Percentiles rank a stretch among this genome's conserved stretches.
Evolutionary conservation across 805 yeast genomes (phyloP).

Genomic region (Wickerhamomyces queroliae): DNA sequence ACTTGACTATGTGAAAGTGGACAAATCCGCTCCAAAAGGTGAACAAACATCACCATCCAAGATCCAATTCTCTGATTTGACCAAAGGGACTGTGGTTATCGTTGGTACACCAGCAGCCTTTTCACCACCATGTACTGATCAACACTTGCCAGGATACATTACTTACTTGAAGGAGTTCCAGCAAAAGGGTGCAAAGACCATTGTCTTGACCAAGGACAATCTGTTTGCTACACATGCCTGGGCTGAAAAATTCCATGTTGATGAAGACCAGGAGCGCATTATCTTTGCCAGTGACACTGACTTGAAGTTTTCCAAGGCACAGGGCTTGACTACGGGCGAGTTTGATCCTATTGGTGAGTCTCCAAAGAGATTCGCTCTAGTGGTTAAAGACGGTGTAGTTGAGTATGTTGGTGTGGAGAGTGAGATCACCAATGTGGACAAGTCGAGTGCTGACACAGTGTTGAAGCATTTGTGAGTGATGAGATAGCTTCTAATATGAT

Average conservation of each 20-base stretch:
- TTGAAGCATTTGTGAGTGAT: conserved; percentile 22
- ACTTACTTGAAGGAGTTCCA: conserved; percentile 34
- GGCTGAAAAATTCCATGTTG: conserved; percentile 35
- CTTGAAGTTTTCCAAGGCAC: conserved; percentile 45
- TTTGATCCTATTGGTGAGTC: conserved; percentile 48
- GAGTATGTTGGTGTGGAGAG: conserved; percentile 34
- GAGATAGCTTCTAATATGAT: not conserved
- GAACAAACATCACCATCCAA: conserved; percentile 21
- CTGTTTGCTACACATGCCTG: conserved; percentile 67
- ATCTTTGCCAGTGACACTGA: conserved; percentile 62
- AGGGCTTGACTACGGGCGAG: conserved; percentile 43
- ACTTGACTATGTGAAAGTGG: not conserved
- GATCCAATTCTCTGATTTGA: conserved; percentile 21
- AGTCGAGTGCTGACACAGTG: conserved; percentile 28
- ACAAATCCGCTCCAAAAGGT: conserved; percentile 1
- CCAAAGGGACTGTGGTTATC: conserved; percentile 34
- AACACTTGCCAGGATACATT: conserved; percentile 59
- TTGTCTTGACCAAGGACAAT: conserved; percentile 60
- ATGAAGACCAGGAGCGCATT: conserved; percentile 27
- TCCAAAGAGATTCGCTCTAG: conserved; percentile 54
- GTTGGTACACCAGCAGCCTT: conserved; percentile 83
- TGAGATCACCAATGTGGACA: conserved; percentile 30
- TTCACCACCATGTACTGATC: conserved; percentile 73
- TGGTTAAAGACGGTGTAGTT: conserved; percentile 52
- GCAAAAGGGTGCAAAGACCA: conserved; percentile 51